Base-by-base conservation (phyloP, 805 yeast genomes). In the Wickerhamomyces chaumierensis region DNA sequence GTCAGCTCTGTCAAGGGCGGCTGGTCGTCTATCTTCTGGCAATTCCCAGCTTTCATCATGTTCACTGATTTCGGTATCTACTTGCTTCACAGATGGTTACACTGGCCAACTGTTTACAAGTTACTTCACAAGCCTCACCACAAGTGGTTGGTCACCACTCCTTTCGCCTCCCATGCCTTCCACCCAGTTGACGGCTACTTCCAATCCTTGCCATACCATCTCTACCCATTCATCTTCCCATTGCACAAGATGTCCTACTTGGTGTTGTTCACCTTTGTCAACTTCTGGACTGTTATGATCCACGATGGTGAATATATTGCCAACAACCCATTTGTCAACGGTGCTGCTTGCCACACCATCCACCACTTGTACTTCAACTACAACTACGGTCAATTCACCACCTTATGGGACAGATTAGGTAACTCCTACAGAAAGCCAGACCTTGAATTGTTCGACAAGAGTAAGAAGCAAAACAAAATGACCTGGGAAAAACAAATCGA, bases 131-230 rank as follows among this genome's bases (percentile, higher is more conserved):
- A 92, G 66, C 96, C 96, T 12, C 98, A 92, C 62, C 98, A 92
- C 72, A 92, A 92, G 65, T 92, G 98, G 98, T 77, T 92, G 49
- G 96, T 92, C 32, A 90, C 97, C 44, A 90, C 98, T 9, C 98
- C 98, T 34, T 92, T 81, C 64, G 98, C 98, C 1, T 85, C 95
- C 8, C 96, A 88, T 56, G 96, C 97, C 19, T 92, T 92, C 86
- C 95, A 92, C 62, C 97, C 98, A 13, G 82, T 92, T 38, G 98
- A 92, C 53, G 98, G 98, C 31, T 92, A 83, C 66, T 66, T 75
- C 42, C 98, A 92, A 68, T 81, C 94, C 29, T 57, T 92, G 47
- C 96, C 98, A 13, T 92, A 92, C 66, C 98, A 92, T 60, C 49
- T 87, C 42, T 92, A 73, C 65, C 97, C 97, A 43, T 75, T 92